Evolutionary conservation across 2,329 filamentous ascomycete genomes (phyloP).

Genomic region (Colletotrichum shisoi): DNA sequence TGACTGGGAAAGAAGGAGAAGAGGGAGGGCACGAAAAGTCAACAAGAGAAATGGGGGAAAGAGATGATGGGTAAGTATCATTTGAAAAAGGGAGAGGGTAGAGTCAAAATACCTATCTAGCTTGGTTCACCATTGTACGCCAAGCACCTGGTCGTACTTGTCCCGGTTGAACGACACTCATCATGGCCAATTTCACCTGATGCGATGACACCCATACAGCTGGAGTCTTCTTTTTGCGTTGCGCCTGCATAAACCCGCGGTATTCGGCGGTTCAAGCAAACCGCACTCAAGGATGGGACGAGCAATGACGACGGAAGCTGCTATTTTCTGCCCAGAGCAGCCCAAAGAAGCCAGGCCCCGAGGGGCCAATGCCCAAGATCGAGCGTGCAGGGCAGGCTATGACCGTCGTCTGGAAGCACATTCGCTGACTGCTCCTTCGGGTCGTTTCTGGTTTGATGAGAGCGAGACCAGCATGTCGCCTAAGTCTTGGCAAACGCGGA

Average conservation of each 20-base stretch:
- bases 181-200: conserved; percentile 13
- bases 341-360: conserved; percentile 10
- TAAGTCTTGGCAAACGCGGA: conserved; percentile 37
- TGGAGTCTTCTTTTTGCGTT: conserved; percentile 9
- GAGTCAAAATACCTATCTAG: background rate
- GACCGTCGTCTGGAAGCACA: conserved; percentile 26
- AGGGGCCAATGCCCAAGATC: conserved; percentile 25
- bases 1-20: background rate
- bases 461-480: conserved; percentile 29
- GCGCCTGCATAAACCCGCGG: conserved; percentile 22
- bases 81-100: conserved; percentile 6
- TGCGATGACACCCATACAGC: background rate
- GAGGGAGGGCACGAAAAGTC: background rate
- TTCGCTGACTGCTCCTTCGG: conserved; percentile 13
- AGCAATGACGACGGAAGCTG: conserved; percentile 25
- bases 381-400: conserved; percentile 29
- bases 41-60: background rate
- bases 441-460: conserved; percentile 25
- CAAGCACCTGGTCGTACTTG: conserved; percentile 3
- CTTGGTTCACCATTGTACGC: background rate
- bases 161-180: conserved; percentile 4
- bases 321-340: conserved; percentile 6
- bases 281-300: conserved; percentile 9
- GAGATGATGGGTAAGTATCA: conserved; percentile 1
- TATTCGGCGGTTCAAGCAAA: conserved; percentile 9